Evolutionary conservation across 176 grass and related monocot genomes (phyloP).

Genomic region (Avena insularis): DNA sequence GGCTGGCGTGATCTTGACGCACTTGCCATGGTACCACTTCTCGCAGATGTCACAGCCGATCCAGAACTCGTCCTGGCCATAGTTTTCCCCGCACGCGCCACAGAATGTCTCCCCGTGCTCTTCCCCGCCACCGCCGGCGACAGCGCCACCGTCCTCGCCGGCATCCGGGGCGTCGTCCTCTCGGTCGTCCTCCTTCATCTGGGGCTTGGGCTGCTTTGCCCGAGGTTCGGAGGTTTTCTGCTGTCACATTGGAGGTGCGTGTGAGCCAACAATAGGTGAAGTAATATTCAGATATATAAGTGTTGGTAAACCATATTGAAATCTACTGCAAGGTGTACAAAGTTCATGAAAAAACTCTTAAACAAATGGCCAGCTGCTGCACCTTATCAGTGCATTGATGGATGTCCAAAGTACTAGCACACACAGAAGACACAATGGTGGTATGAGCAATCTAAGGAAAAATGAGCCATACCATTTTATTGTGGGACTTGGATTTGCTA

Average conservation of each 20-base stretch:
- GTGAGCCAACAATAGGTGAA: neutral
- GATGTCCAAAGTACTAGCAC: no score
- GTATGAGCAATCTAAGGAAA: neutral
- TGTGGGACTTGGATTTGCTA: conserved; percentile 81
- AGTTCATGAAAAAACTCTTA: no score
- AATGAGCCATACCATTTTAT: conserved; percentile 66
- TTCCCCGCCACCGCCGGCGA: conserved; percentile 52
- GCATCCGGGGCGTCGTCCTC: conserved; percentile 47
- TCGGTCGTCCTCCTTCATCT: conserved; percentile 52
- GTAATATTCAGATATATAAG: neutral
- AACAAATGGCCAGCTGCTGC: no score
- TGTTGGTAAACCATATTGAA: no score
- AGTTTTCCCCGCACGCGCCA: conserved; percentile 84
- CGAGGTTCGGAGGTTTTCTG: conserved; percentile 62
- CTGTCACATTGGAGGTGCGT: neutral
- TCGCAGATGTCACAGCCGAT: conserved; percentile 98
- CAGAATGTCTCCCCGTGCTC: conserved; percentile 87
- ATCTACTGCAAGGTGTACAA: no score
- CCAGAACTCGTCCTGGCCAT: conserved; percentile 94
- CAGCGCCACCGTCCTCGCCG: conserved; percentile 46
- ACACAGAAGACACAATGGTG: no score
- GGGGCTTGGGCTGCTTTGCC: conserved; percentile 57
- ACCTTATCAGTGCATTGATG: no score
- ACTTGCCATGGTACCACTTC: conserved; percentile 98
- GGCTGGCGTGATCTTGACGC: conserved; percentile 93